Conservation (phyloP, 257 asterid genomes). For the Solanum bukasovii region DNA sequence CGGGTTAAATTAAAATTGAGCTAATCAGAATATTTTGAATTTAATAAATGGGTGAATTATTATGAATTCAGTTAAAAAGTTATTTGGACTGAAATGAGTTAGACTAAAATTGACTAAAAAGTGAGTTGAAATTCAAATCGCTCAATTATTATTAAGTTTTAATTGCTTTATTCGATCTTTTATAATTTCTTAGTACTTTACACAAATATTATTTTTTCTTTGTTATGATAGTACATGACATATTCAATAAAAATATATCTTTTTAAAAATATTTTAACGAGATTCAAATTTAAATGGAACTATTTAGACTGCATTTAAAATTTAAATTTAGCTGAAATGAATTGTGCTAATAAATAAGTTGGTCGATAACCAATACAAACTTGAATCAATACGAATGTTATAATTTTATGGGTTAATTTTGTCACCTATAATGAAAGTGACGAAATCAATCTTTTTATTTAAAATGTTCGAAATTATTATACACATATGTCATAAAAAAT, state of each 20-base stretch:
- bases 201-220: no score
- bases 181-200: not conserved
- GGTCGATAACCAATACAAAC: not conserved
- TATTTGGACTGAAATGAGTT: not conserved
- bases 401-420: not conserved
- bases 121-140: not conserved
- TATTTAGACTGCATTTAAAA: not conserved
- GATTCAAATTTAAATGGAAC: not conserved
- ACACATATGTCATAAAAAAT: not conserved
- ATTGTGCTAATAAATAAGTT: not conserved
- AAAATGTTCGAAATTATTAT: no score
- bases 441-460: no score
- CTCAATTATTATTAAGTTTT: not conserved
- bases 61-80: not conserved
- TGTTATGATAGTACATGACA: not conserved
- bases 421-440: not conserved
- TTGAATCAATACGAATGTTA: not conserved
- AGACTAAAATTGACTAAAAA: not conserved
- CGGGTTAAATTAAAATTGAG: not conserved
- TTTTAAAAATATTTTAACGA: not conserved
- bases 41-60: not conserved
- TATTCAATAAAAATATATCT: not conserved
- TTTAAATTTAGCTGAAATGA: not conserved
- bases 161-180: not conserved
- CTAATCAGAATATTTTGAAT: not conserved